These are phyloP conservation scores for Grammothele lineata DNA, from an alignment of 768 basidiomycete species.

Conservation along the genomic window DNA sequence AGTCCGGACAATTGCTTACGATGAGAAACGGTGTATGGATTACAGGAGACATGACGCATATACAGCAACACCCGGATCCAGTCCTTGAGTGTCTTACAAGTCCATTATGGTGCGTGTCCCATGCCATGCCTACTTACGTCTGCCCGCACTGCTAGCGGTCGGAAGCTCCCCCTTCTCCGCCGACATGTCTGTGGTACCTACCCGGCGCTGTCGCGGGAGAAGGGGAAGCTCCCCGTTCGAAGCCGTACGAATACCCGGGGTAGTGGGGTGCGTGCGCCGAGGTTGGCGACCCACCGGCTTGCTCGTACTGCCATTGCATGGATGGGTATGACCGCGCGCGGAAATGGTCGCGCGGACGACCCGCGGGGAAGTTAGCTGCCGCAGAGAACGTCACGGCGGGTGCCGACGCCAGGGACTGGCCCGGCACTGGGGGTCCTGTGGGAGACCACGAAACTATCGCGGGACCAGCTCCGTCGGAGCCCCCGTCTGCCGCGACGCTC, in stretches of 20 bases:
- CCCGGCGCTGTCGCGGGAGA: too few relatives aligned
- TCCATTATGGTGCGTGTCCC: slow-evolving; percentile 16
- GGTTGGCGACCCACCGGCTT: slow-evolving; percentile 13
- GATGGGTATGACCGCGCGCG: slow-evolving; percentile 22
- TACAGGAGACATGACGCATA: too few relatives aligned
- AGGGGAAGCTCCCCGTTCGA: slow-evolving; percentile 8
- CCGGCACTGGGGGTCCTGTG: slow-evolving; percentile 11
- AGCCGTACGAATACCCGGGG: slow-evolving; percentile 6
- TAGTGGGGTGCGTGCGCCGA: slow-evolving; percentile 8
- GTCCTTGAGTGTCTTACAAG: too few relatives aligned
- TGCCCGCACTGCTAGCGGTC: slow-evolving; percentile 8
- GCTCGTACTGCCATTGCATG: slow-evolving; percentile 12
- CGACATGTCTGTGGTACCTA: slow-evolving; percentile 10
- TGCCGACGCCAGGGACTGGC: slow-evolving; percentile 19
- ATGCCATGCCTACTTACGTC: slow-evolving; percentile 13
- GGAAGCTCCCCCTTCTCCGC: slow-evolving; percentile 14
- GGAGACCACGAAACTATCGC: slow-evolving; percentile 16
- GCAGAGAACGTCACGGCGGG: slow-evolving; percentile 17
- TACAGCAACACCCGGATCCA: too few relatives aligned
- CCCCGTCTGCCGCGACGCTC: slow-evolving; percentile 10
- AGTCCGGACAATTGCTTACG: too few relatives aligned
- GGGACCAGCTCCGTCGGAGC: slow-evolving; percentile 9
- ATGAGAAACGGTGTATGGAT: too few relatives aligned
- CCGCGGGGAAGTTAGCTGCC: slow-evolving; percentile 18
- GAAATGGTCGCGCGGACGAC: slow-evolving; percentile 19